These are phyloP conservation scores for Eremothecium gossypii DNA, from an alignment of 1,139 yeast species.

Conservation along the genomic window DNA sequence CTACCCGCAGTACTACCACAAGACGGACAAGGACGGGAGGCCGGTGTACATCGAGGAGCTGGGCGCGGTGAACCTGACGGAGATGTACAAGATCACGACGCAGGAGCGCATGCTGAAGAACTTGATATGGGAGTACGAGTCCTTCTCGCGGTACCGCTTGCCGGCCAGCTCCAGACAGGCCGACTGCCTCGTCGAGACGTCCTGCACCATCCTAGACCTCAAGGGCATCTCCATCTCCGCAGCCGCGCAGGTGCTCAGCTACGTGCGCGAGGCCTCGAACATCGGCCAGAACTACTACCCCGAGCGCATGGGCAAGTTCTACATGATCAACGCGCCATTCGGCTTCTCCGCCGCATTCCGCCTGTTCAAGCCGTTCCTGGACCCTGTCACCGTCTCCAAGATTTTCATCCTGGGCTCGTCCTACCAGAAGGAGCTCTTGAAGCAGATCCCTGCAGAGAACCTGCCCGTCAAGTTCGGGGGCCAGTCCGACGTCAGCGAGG, in stretches of 20 bases:
- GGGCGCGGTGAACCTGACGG: slow-evolving; percentile 79
- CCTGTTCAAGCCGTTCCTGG: slow-evolving; percentile 85
- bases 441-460: slow-evolving; percentile 90
- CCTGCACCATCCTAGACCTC: slow-evolving; percentile 90
- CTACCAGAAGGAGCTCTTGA: slow-evolving; percentile 72
- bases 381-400: slow-evolving; percentile 96
- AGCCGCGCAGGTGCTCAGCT: slow-evolving; percentile 77
- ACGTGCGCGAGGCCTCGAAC: slow-evolving; percentile 84
- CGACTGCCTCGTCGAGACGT: slow-evolving; percentile 78
- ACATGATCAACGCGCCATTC: slow-evolving; percentile 91
- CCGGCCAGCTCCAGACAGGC: slow-evolving; percentile 90
- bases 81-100: slow-evolving; percentile 87
- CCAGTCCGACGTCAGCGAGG: slow-evolving; percentile 49
- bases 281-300: slow-evolving; percentile 98
- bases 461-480: slow-evolving; percentile 92
- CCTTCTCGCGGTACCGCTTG: slow-evolving; percentile 70
- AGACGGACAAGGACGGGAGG: slow-evolving; percentile 93
- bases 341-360: slow-evolving; percentile 93
- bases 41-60: slow-evolving; percentile 92
- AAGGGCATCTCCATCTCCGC: slow-evolving; percentile 84
- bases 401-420: slow-evolving; percentile 77
- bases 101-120: slow-evolving; percentile 95
- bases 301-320: slow-evolving; percentile 99
- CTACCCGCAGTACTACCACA: slow-evolving; percentile 96
- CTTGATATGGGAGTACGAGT: slow-evolving; percentile 95